Percentiles rank a stretch among this genome's conserved stretches.
Evolutionary conservation across 2,329 filamentous ascomycete species (phyloP).

Genomic region (Fusarium siculi): DNA sequence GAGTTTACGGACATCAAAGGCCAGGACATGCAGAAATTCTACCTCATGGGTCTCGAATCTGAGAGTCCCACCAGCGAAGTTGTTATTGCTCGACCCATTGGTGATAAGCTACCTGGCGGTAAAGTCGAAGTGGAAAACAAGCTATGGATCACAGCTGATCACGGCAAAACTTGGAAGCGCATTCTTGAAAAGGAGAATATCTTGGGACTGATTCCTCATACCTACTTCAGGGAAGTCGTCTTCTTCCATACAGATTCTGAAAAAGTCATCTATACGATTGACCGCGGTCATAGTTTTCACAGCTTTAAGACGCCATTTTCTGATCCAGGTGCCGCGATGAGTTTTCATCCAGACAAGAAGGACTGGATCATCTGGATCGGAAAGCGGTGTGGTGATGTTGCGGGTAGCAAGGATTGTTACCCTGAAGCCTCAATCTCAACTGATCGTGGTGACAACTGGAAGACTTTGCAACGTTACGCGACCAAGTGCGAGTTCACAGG

Average conservation of each 20-base stretch:
- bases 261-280: slow-evolving; percentile 80
- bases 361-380: slow-evolving; percentile 96
- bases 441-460: slow-evolving; percentile 85
- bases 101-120: slow-evolving; percentile 45
- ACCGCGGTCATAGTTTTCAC: slow-evolving; percentile 79
- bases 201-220: slow-evolving; percentile 77
- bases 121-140: slow-evolving; percentile 57
- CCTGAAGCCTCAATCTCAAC: slow-evolving; percentile 79
- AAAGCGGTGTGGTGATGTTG: slow-evolving; percentile 70
- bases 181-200: slow-evolving; percentile 78
- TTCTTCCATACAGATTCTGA: slow-evolving; percentile 81
- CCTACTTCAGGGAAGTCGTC: slow-evolving; percentile 83
- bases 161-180: slow-evolving; percentile 85
- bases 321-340: slow-evolving; percentile 59
- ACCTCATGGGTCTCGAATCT: slow-evolving; percentile 80
- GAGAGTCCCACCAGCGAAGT: slow-evolving; percentile 77
- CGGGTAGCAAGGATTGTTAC: slow-evolving; percentile 69
- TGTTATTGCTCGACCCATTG: slow-evolving; percentile 64
- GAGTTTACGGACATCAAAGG: slow-evolving; percentile 68
- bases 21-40: slow-evolving; percentile 67
- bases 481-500: slow-evolving; percentile 88
- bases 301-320: slow-evolving; percentile 76
- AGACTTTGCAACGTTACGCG: slow-evolving; percentile 77
- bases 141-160: slow-evolving; percentile 82
- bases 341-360: slow-evolving; percentile 85